Conservation (phyloP, 768 basidiomycete species). For the Leccinum variicolor region DNA sequence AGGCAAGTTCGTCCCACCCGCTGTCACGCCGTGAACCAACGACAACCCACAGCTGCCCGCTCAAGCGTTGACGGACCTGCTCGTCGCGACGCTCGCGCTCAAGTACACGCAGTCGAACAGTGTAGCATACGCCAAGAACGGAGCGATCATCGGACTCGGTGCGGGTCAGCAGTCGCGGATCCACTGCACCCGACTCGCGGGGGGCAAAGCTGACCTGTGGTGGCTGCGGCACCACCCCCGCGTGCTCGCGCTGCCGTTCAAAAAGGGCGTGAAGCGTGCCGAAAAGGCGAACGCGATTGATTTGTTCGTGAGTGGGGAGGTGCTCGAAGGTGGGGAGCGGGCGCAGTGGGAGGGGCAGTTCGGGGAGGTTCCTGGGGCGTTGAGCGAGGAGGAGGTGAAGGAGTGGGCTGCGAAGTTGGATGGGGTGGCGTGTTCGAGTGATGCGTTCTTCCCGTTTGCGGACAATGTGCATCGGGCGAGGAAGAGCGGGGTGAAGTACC, state of each 20-base stretch:
- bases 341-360: constrained; percentile 90
- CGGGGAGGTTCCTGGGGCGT: constrained; percentile 60
- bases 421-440: constrained; percentile 90
- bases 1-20: constrained; percentile 43
- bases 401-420: constrained; percentile 73
- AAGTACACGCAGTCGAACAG: constrained; percentile 99
- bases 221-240: constrained; percentile 97
- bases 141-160: constrained; percentile 91
- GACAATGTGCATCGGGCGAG: constrained; percentile 94
- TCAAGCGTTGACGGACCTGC: constrained; percentile 82
- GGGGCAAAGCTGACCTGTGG: constrained; percentile 98
- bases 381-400: constrained; percentile 68
- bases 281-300: constrained; percentile 99
- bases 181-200: constrained; percentile 97
- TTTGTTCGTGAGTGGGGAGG: constrained; percentile 88
- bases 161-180: constrained; percentile 99
- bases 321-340: constrained; percentile 85
- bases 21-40: neutral
- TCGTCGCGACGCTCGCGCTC: constrained; percentile 92
- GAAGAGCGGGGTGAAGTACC: constrained; percentile 89
- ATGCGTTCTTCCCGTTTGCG: constrained; percentile 99
- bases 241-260: constrained; percentile 91
- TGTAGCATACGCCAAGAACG: constrained; percentile 90
- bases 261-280: constrained; percentile 94
- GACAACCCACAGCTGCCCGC: constrained; percentile 56